Base-by-base conservation (phyloP, 345 rosid genomes). In the Hibiscus syriacus region DNA sequence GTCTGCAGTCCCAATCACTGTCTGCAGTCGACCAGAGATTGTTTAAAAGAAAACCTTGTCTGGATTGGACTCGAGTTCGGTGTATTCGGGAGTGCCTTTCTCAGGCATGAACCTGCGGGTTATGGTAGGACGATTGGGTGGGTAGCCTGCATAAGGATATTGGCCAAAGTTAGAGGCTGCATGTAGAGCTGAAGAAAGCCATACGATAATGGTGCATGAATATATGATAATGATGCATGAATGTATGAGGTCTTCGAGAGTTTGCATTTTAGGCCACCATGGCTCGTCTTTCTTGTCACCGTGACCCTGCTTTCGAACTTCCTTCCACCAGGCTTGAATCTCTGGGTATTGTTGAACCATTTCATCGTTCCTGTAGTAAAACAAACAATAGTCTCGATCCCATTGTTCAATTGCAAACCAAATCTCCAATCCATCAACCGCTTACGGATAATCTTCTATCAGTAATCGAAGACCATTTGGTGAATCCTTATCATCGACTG, bases 371-470 rank as follows among this genome's bases (percentile, higher is more conserved):
- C 75, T 75, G 77, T 92, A 92, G 74, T 92, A 89, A 72, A 80
- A 66, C 10, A 77, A 53, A 68, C 98, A 92, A 53, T 89, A 92
- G 27, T 86, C 91, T 29, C 25, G 74, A 6, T 86, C 96, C 96
- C 96, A 90, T 2, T 76, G 77, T 64, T 88, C 76, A 26, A 92
- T 88, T 26, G 97, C 93, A 13, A 88, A 82, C 93, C 97, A 92
- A 8, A 92, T 82, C 73, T 88, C 85, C 48, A 90, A 77, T 62
- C 98, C 98, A 48, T 92, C 98, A 0, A 90, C 95, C n/a, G n/a
- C n/a, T n/a, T n/a, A n/a, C n/a, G n/a, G 98, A 67, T 90, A 92
- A 65, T 92, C 98, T 69, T 81, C 75, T 10, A 90, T 92, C 16
- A 92, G 70, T 68, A 92, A 90, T 53, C 73, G 81, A 49, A 92